Base-by-base conservation (phyloP, 164 flowering plant genomes). In the Platanus orientalis region DNA sequence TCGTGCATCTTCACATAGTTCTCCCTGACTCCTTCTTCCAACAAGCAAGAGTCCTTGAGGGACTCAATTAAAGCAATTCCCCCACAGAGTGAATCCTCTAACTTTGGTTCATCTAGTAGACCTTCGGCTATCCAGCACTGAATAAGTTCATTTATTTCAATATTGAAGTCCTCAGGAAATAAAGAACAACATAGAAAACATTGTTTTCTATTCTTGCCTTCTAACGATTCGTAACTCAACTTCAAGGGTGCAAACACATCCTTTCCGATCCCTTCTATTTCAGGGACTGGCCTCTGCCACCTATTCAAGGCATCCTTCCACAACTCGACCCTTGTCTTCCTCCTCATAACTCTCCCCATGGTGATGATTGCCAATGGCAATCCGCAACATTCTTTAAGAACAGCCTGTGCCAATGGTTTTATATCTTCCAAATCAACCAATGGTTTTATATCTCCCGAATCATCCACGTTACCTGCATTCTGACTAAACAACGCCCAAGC, bases 401-500 rank as follows among this genome's bases (percentile, higher is more conserved):
- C 29, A 6, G 7, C 50, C 32, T 13, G 1, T 23, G 62, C 65
- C 12, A 32, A 27, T 30, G 34, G 49, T 29, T 21, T 20, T 9
- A 50, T 30, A n/a, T n/a, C n/a, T n/a, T n/a, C n/a, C n/a, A n/a
- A n/a, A n/a, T n/a, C n/a, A n/a, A n/a, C n/a, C n/a, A n/a, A n/a
- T n/a, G n/a, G n/a, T n/a, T n/a, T n/a, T n/a, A n/a, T n/a, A n/a
- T n/a, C n/a, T n/a, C n/a, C 47, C 0, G 13, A n/a, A 17, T 29
- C 36, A 28, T 13, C 61, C 5, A 26, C 57, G 17, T 58, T 20
- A 4, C 63, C 56, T 2, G 42, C 63, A 54, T 55, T 55, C 28
- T 42, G 24, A 29, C 24, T 4, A 51, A 66, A 66, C 57, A 66
- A 19, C 11, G 0, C 7, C 69, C 63, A 66, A 1, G 69, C 57